Evolutionary conservation across 208 protist species (phyloP), one percentile per base, ranked within the genome.

Genomic region (Leishmania gerbilli): DNA sequence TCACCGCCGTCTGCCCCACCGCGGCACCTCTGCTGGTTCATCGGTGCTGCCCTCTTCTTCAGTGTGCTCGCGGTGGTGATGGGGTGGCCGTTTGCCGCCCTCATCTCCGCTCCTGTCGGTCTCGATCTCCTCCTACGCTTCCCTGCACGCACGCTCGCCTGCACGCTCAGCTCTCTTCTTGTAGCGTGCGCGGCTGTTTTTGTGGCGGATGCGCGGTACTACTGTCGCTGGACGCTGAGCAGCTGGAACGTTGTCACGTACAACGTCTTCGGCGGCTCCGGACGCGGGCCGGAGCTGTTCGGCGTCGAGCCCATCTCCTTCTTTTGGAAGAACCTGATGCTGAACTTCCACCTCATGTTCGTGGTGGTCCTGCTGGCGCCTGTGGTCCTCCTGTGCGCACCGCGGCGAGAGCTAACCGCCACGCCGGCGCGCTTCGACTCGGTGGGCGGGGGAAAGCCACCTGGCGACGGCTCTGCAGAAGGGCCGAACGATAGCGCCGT

Each of bases 331-430:
- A 99, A 99, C 84, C 81, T 98, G 24, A 79, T 93, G 45, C 89
- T 99, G 19, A 99, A 99, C 85, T 98, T 98, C 79, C 98, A 99
- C 84, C n/a, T 99, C 2, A 79, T 90, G 27, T 98, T 99, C 76
- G 42, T 95, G 11, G 79, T 93, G 5, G 90, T 87, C 31, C 64
- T 91, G 15, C n/a, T 87, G 2, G 85, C 91, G 9, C 91, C 91
- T 1, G 2, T 84, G 37, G 85, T 88, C 1, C 74, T 95, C 64
- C 53, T 93, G 55, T 76, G 78, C 27, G 76, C 71, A 9, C 80
- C 77, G 8, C 67, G 76, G 47, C 51, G 76, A 6, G n/a, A 11
- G 5, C 19, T 19, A 51, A 3, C 15, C 9, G 42, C 2, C 7
- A 74, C n/a, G 34, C 0, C 37, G 42, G 27, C 75, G 58, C 45